Conservation (phyloP, 306 rosid species). For the Vigna hirtella region DNA sequence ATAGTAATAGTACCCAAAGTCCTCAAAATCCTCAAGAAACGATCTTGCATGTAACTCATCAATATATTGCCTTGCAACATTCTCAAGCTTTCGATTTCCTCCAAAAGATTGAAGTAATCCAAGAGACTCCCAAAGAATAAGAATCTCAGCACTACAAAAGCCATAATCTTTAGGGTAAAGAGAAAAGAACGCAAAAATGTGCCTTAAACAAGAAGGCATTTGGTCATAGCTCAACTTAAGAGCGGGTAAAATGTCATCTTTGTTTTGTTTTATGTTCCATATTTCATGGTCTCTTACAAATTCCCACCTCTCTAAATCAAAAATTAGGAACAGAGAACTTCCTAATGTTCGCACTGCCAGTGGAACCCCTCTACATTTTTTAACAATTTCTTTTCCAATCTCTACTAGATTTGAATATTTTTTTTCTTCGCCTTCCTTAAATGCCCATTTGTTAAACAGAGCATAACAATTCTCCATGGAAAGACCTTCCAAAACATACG, state of each 20-base stretch:
- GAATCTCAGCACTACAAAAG: background rate
- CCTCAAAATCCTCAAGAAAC: slow-evolving; percentile 27
- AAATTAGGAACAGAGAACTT: background rate
- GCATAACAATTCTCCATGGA: slow-evolving; percentile 1
- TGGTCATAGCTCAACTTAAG: slow-evolving; percentile 53
- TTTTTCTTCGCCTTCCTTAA: slow-evolving; percentile 32
- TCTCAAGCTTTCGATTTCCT: background rate
- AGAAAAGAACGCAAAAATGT: slow-evolving; percentile 46
- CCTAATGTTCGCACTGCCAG: slow-evolving; percentile 49
- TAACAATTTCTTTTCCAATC: slow-evolving; percentile 40
- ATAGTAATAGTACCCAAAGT: background rate
- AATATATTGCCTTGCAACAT: slow-evolving; percentile 35
- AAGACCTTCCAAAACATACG: background rate
- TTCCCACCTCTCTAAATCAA: slow-evolving; percentile 3
- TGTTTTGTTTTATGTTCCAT: slow-evolving; percentile 40
- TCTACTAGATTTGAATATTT: background rate
- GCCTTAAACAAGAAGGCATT: slow-evolving; percentile 45
- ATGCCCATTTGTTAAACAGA: slow-evolving; percentile 49
- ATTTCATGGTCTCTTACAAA: slow-evolving; percentile 43
- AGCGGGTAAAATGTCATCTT: slow-evolving; percentile 43
- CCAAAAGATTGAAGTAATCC: background rate
- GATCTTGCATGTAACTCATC: slow-evolving; percentile 24
- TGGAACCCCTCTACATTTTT: slow-evolving; percentile 52
- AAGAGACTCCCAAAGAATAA: background rate
- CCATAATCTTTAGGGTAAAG: slow-evolving; percentile 31